Percentiles rank a stretch among this genome's conserved stretches.
phyloP scores from a whole-genome alignment of 1,139 yeast genomes.

The Hanseniaspora uvarum region DNA sequence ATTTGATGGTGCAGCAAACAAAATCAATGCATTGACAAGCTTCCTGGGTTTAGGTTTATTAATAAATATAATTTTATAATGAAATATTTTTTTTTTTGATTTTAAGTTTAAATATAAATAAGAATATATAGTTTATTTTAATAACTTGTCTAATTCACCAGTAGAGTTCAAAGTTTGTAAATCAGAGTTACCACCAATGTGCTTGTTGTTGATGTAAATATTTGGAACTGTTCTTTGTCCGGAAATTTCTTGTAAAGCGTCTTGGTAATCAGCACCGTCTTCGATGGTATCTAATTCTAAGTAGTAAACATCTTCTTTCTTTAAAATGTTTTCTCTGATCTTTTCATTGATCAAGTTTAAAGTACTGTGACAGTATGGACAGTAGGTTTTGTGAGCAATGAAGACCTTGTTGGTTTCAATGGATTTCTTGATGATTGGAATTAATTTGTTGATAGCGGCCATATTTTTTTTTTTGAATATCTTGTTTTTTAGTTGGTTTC shows the following conservation, averaged over 20 bases:
- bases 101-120: too few relatives aligned
- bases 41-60: neutral
- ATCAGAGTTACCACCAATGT: slow-evolving; percentile 90
- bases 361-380: slow-evolving; percentile 66
- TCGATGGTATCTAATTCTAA: slow-evolving; percentile 51
- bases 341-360: slow-evolving; percentile 47
- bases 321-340: slow-evolving; percentile 39
- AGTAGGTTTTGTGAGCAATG: slow-evolving; percentile 69
- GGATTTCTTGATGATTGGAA: slow-evolving; percentile 50
- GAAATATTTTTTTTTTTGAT: neutral
- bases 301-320: slow-evolving; percentile 30
- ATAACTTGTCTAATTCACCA: slow-evolving; percentile 35
- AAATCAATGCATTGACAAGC: neutral
- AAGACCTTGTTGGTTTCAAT: slow-evolving; percentile 62
- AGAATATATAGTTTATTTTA: slow-evolving; percentile 24
- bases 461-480: slow-evolving; percentile 9
- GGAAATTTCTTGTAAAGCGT: slow-evolving; percentile 60
- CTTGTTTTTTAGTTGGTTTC: neutral
- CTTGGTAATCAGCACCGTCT: slow-evolving; percentile 66
- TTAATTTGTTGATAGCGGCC: slow-evolving; percentile 32
- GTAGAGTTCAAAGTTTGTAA: slow-evolving; percentile 48
- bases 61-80: neutral
- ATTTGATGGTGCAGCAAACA: neutral
- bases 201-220: slow-evolving; percentile 78
- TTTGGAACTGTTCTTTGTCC: slow-evolving; percentile 94